Percentiles rank a stretch among this genome's conserved stretches.
Conservation (phyloP, 805 yeast species). For the Saccharomycopsis javanensis region DNA sequence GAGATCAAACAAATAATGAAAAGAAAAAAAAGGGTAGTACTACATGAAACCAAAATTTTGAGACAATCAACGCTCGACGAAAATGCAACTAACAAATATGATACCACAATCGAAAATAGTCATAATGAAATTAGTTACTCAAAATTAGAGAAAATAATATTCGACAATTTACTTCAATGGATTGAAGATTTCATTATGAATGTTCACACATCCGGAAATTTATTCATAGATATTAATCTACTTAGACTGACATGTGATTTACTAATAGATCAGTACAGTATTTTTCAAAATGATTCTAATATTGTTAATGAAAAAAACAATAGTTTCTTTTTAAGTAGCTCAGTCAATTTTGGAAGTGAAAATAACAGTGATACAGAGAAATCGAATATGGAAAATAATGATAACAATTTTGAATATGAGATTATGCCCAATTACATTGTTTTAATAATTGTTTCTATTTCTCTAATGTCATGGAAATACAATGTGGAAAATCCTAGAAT, state of each 20-base stretch:
- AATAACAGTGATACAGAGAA: background rate
- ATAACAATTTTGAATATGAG: background rate
- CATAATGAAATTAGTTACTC: background rate
- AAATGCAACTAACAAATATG: background rate
- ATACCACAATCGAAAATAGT: background rate
- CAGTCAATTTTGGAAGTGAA: background rate
- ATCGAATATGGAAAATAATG: background rate
- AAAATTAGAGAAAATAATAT: slow-evolving; percentile 12
- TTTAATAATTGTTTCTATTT: slow-evolving; percentile 4
- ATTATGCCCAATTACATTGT: slow-evolving; percentile 10
- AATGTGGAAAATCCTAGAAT: slow-evolving; percentile 9
- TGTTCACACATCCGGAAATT: slow-evolving; percentile 18
- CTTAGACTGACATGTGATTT: slow-evolving; percentile 6
- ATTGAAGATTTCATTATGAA: slow-evolving; percentile 12
- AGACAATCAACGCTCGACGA: background rate
- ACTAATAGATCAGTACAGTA: slow-evolving; percentile 1
- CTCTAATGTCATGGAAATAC: slow-evolving; percentile 11
- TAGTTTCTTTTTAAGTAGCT: slow-evolving; percentile 5
- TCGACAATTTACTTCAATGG: slow-evolving; percentile 13
- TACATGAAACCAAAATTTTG: background rate
- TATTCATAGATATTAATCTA: slow-evolving; percentile 11
- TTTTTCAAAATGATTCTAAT: background rate
- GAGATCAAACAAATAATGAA: slow-evolving; percentile 3
- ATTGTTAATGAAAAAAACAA: background rate
- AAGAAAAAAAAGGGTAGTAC: background rate